Base-by-base conservation (phyloP, 2,329 filamentous ascomycete species). In the Microascus cirrosus region DNA sequence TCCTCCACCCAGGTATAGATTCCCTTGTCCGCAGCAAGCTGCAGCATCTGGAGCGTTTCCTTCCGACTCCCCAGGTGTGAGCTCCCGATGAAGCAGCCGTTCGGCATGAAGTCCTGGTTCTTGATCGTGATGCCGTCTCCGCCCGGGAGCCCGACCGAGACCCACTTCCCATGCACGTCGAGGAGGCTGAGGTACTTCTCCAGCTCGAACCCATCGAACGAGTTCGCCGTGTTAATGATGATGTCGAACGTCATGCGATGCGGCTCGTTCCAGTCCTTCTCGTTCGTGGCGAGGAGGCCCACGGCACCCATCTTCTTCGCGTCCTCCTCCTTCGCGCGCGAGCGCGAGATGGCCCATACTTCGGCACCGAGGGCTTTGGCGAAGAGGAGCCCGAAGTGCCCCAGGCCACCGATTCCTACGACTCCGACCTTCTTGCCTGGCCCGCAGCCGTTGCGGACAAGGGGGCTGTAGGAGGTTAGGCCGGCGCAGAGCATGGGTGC, bases 401-500 rank as follows among this genome's bases (percentile, higher is more conserved):
- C 85, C 59, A 88, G 78, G 3, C 85, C 85, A n/a, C 85, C 84
- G 62, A 89, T 72, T 57, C 87, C 87, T 13, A 89, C 80, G 60
- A 90, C 81, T 39, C 79, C 87, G 28, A 90, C 81, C 72, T 86
- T 88, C 75, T 87, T 89, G 59, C 89, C 88, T 0, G 86, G 86
- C 0, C 87, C 86, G 59, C 79, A 79, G 28, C 86, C 86, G 65
- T 90, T 84, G 54, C 87, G 79, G 59, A 88, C 83, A 1, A 95
- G 78, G 0, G 89, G 90, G 54, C 81, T 86, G 73, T 85, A 95
- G 52, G 83, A 83, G 0, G 90, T 94, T 45, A 93, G 76, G 59
- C 90, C 90, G 12, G 88, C 90, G 69, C 90, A 95, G 60, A 94
- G 78, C 86, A 91, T 90, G 1, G 87, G 87, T 1, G 88, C 89